Evolutionary conservation across 2,329 filamentous ascomycete species (phyloP).

Genomic region (Xylaria sp.): DNA sequence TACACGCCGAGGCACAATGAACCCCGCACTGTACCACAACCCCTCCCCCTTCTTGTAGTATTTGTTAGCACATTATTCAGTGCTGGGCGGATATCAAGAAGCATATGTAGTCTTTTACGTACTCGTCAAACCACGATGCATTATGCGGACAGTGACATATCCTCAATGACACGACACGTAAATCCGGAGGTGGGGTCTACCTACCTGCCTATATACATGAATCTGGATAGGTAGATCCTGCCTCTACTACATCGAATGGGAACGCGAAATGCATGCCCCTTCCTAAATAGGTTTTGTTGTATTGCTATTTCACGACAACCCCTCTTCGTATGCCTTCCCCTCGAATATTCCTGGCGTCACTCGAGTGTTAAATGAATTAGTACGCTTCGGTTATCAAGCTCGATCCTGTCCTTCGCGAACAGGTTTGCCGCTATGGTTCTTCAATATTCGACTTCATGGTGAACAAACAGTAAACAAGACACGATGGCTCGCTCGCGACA

Average conservation of each 20-base stretch:
- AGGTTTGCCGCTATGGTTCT: not conserved
- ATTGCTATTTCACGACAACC: conserved; percentile 21
- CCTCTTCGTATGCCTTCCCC: conserved; percentile 23
- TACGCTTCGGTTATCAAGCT: not conserved
- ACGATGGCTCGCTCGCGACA: conserved; percentile 25
- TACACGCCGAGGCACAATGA: conserved; percentile 1
- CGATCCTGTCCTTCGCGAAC: not conserved
- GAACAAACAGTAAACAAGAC: not conserved
- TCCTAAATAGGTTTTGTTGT: conserved; percentile 9
- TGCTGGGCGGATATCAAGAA: no score
- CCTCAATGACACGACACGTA: not conserved
- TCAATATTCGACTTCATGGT: not conserved
- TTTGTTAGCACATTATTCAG: no score
- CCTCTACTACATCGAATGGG: not conserved
- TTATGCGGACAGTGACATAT: not conserved
- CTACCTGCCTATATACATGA: no score
- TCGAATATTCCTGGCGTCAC: not conserved
- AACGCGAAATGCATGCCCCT: conserved; percentile 9
- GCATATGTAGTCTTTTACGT: no score
- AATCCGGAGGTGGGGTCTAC: not conserved
- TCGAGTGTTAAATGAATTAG: not conserved
- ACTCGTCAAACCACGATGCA: not conserved
- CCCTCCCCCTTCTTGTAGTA: no score
- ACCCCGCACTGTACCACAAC: no score
- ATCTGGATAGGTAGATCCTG: not conserved